Percentiles rank a stretch among this genome's conserved stretches.
Evolutionary conservation across 2,329 filamentous ascomycete genomes (phyloP).

Genomic region (Botryosphaeria dothidea): DNA sequence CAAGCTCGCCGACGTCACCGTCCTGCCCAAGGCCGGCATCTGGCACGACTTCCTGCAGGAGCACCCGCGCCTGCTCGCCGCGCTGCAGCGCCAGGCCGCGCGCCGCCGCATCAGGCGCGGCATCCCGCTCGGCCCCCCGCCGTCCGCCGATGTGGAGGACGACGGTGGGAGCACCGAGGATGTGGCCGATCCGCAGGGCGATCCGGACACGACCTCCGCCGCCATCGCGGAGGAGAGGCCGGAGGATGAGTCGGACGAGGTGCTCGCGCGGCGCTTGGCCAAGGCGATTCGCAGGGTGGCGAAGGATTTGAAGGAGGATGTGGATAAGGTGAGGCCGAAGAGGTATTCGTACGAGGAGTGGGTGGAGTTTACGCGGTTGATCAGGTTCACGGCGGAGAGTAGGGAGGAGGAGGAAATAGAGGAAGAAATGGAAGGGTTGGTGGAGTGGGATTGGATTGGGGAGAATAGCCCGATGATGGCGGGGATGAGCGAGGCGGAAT

Average conservation of each 20-base stretch:
- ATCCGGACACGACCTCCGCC: too few species aligned
- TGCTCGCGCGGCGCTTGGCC: slow-evolving; percentile 64
- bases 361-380: slow-evolving; percentile 79
- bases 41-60: slow-evolving; percentile 53
- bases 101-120: slow-evolving; percentile 31
- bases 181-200: slow-evolving; percentile 53
- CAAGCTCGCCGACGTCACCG: slow-evolving; percentile 63
- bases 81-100: slow-evolving; percentile 37
- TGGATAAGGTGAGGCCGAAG: slow-evolving; percentile 47
- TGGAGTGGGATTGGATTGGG: slow-evolving; percentile 74
- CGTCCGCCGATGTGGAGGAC: not conserved
- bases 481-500: slow-evolving; percentile 63
- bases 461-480: slow-evolving; percentile 68
- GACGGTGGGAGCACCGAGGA: slow-evolving; percentile 21
- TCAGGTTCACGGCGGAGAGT: slow-evolving; percentile 53
- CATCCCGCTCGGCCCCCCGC: slow-evolving; percentile 33
- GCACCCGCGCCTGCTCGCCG: slow-evolving; percentile 46
- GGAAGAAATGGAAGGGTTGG: slow-evolving; percentile 59
- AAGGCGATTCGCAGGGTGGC: slow-evolving; percentile 69
- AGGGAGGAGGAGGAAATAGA: slow-evolving; percentile 35
- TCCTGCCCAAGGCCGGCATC: slow-evolving; percentile 63
- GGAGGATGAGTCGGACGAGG: slow-evolving; percentile 45
- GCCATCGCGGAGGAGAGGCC: slow-evolving; percentile 32
- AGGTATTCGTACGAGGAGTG: slow-evolving; percentile 81
- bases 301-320: slow-evolving; percentile 59